phyloP scores from a whole-genome alignment of 192 early-diverging fungal species.

The Coemansia sp. region DNA sequence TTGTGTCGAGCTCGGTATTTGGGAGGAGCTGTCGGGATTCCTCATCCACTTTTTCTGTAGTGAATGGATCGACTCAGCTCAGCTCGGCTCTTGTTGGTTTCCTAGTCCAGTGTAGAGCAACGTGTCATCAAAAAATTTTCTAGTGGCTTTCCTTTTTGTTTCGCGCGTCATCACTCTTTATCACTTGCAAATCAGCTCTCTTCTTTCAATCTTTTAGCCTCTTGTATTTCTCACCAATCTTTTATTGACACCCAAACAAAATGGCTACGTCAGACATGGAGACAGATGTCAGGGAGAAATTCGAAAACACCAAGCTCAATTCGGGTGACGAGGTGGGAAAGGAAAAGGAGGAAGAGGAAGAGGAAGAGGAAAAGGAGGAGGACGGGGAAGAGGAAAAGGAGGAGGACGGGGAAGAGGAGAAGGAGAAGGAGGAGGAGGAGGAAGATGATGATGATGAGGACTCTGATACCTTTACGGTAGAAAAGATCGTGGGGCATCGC shows the following conservation, averaged over 20 bases:
- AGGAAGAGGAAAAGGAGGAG: neutral
- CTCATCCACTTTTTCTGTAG: neutral
- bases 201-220: neutral
- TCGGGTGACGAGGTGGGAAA: neutral
- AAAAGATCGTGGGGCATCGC: slow-evolving; percentile 23
- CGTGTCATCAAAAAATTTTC: neutral
- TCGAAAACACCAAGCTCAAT: slow-evolving; percentile 3
- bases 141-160: neutral
- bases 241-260: neutral
- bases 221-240: neutral
- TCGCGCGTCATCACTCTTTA: neutral
- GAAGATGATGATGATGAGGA: slow-evolving; percentile 12
- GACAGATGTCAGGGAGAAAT: neutral
- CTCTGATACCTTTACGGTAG: slow-evolving; percentile 18
- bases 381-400: neutral
- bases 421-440: neutral
- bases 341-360: slow-evolving; percentile 1
- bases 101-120: neutral
- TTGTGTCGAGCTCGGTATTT: neutral
- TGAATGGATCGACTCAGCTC: neutral
- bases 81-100: neutral
- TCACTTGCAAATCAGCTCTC: neutral
- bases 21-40: neutral
- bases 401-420: slow-evolving; percentile 12
- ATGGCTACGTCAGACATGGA: neutral